Conservation (phyloP, 2,329 filamentous ascomycete species). For the Lasiodiplodia sp. region DNA sequence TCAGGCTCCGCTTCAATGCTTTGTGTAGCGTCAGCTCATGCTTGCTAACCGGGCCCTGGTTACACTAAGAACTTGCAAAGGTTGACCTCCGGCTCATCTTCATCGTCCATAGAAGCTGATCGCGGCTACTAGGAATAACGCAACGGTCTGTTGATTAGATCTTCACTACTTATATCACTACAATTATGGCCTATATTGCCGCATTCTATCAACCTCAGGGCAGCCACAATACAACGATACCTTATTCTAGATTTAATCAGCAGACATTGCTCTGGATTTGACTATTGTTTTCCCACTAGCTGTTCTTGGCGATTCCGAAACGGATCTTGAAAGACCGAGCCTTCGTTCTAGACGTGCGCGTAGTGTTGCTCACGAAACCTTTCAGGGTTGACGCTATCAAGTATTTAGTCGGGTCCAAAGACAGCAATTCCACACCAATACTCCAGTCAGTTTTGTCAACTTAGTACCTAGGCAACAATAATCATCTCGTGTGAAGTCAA, state of each 20-base stretch:
- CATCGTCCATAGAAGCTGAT: not conserved
- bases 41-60: not conserved
- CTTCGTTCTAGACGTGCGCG: not conserved
- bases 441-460: not conserved
- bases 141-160: not conserved
- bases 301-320: not conserved
- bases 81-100: not conserved
- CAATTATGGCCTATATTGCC: not conserved
- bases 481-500: constrained; percentile 7
- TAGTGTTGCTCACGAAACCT: not conserved
- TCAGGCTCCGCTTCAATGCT: not conserved
- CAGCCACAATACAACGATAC: not conserved
- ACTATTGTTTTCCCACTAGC: not conserved
- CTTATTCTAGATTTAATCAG: not conserved
- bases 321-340: not conserved
- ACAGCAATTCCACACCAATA: not conserved
- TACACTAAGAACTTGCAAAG: not conserved
- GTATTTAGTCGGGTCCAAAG: not conserved
- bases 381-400: not conserved
- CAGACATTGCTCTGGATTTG: not conserved
- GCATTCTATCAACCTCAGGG: not conserved
- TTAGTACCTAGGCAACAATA: not conserved
- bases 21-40: not conserved
- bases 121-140: not conserved
- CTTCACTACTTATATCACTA: not conserved